Evolutionary conservation across 306 rosid species (phyloP).

Genomic region (Sophora flavescens): DNA sequence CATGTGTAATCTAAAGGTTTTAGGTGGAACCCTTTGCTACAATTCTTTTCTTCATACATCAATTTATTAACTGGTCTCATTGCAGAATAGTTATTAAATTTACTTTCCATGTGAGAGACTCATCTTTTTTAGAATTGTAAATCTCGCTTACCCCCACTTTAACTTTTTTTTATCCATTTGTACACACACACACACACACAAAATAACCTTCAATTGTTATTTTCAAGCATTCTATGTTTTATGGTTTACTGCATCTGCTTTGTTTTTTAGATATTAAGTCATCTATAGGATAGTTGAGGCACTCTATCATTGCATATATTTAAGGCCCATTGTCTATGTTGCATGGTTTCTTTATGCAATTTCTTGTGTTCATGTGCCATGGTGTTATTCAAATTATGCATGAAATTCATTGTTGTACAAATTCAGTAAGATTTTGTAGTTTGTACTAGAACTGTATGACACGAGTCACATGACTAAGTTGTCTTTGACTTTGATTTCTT

Average conservation of each 20-base stretch:
- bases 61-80: neutral
- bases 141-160: neutral
- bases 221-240: neutral
- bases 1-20: neutral
- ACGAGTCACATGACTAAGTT: too few species aligned
- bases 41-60: neutral
- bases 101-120: conserved; percentile 11
- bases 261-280: neutral
- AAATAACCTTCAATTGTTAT: neutral
- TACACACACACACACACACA: neutral
- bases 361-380: neutral
- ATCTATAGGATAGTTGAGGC: neutral
- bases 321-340: neutral
- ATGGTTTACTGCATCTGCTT: neutral
- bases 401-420: neutral
- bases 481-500: conserved; percentile 18
- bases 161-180: neutral
- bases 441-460: neutral
- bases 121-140: neutral
- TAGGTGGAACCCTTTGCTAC: neutral
- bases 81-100: neutral
- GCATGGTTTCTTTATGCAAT: neutral
- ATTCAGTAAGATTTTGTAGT: neutral
- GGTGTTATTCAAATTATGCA: neutral
- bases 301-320: neutral